Base-by-base conservation (phyloP, 2,329 filamentous ascomycete species). In the Xylariaceae sp. region DNA sequence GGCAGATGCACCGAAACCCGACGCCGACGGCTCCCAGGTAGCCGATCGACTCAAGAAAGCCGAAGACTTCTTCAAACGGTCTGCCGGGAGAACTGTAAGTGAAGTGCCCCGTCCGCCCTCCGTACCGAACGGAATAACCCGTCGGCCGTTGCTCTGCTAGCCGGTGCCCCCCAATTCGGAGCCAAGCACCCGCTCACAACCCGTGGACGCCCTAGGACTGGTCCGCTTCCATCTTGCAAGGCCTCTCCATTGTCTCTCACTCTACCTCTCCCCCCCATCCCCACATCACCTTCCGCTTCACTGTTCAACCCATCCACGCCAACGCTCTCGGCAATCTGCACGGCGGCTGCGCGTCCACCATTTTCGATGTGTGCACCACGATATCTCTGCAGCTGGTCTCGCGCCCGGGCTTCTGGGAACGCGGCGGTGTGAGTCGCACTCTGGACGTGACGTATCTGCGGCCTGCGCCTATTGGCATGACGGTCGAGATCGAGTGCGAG, bases 311-410 rank as follows among this genome's bases (percentile, higher is more conserved):
- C 0, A 65, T 74, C 2, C 80, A 87, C 73, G 78, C 76, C 71
- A 87, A 87, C 71, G 73, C 76, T 4, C 59, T 80, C 11, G 71
- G 72, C 30, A 86, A 80, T 73, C 73, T 88, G 57, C 84, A 87
- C 68, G 84, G 84, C 56, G 85, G 84, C 15, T 86, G 84, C 63
- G 78, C 83, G 0, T 82, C 88, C 2, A 86, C 86, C 0, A 73
- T 91, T 3, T 86, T 90, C 65, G 88, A 91, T 73, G 75, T 82
- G 59, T 80, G 83, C 65, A 89, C 88, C 0, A 83, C 83, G 2
- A 71, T 83, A 15, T 77, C 84, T 2, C 72, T 90, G 10, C 72
- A 80, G 8, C 77, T 86, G 44, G 71, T 87, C 55, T 79, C 80
- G 50, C 75, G 75, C 18, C 82, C 82, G 0, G 87, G 85, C 4